Evolutionary conservation across 495 filamentous ascomycete species (phyloP), one percentile per base, ranked within the genome.

Genomic region (Pseudotulostoma volvatum): DNA sequence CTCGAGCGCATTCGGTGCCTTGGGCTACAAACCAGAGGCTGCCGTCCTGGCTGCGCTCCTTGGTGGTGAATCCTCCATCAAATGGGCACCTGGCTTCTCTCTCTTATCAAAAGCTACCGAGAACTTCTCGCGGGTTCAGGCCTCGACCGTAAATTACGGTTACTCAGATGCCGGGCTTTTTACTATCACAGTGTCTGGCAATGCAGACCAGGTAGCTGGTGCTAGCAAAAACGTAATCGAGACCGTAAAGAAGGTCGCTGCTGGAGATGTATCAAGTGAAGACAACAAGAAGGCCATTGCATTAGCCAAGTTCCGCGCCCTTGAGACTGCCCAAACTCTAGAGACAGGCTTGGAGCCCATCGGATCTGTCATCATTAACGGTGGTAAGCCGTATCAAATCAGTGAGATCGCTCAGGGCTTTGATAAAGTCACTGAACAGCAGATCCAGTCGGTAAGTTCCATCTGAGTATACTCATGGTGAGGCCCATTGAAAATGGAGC

Each of bases 161-260:
- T 99, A 95, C 72, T 94, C 88, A 11, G 90, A 99, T 51, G 82
- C 88, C 40, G 92, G 90, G 48, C 76, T 99, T 17, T 70, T 99
- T 36, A 70, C 76, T 43, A 77, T 94, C 46, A 75, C 77, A 45
- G 70, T 99, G 43, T 70, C 63, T 40, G 90, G 92, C 38, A 55
- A 70, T 41, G 79, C 84, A 9, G 51, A 63, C 15, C 74, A 77
- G 46, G 70, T 95, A 38, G 67, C 66, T 43, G 69, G 74, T 42
- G 74, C 81, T 16, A 55, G 57, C 44, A 61, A 72, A 52, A 67
- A 57, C 37, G 68, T 72, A 30, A 80, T 90, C 43, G 82, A 87
- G 53, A 70, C 74, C 17, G 64, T 99, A 39, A 84, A 88, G 72
- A 73, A 68, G 54, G 68, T 88, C 39, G 76, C 79, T 7, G 72